Conservation (phyloP, 2,329 filamentous ascomycete species). For the Alternaria novae-zelandiae region DNA sequence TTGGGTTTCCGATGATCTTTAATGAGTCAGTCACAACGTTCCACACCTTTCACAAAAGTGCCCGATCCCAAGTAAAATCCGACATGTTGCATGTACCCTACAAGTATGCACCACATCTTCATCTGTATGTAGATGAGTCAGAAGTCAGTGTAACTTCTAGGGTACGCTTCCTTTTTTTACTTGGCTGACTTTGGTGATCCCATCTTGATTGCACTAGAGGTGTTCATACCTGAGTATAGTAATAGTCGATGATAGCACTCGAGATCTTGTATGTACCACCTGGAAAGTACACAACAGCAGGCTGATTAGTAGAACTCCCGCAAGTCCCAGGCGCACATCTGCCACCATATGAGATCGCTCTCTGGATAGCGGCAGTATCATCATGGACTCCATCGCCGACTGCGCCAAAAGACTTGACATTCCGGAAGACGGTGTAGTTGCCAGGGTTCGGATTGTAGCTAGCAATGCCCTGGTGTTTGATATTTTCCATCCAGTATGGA, state of each 20-base stretch:
- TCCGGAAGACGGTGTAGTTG: conserved; percentile 51
- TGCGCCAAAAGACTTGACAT: conserved; percentile 53
- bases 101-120: background rate
- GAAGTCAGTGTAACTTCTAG: background rate
- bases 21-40: conserved; percentile 3
- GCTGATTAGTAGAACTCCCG: conserved; percentile 57
- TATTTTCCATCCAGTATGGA: conserved; percentile 51
- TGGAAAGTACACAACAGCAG: conserved; percentile 65
- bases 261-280: conserved; percentile 66
- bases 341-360: conserved; percentile 49
- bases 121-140: background rate
- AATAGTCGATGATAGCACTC: conserved; percentile 65
- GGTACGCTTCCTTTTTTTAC: background rate
- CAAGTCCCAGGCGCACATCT: conserved; percentile 52
- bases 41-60: background rate
- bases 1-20: conserved; percentile 64
- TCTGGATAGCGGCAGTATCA: conserved; percentile 62
- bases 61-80: background rate
- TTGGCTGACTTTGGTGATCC: background rate
- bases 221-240: conserved; percentile 60
- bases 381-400: conserved; percentile 44
- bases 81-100: background rate
- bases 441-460: conserved; percentile 48
- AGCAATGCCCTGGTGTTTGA: conserved; percentile 51
- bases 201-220: background rate